Percentiles rank a stretch among this genome's conserved stretches.
Evolutionary conservation across 768 basidiomycete species (phyloP).

Genomic region (Agrocybe pediades): DNA sequence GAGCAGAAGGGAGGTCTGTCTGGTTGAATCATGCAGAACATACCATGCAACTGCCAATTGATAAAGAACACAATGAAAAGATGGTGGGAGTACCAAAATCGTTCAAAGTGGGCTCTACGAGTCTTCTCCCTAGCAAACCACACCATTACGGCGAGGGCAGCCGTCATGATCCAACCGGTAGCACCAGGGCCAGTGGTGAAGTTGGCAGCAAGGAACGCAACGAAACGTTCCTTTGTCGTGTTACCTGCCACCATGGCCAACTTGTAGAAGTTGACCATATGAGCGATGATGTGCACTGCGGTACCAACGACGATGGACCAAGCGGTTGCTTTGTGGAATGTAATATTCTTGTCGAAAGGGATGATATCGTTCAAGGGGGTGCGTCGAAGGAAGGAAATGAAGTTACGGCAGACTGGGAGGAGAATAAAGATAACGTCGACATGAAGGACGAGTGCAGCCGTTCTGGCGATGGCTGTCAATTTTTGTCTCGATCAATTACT

Average conservation of each 20-base stretch:
- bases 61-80: conserved; percentile 93
- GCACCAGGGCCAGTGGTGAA: conserved; percentile 80
- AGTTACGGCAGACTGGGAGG: conserved; percentile 93
- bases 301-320: conserved; percentile 87
- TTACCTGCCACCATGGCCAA: conserved; percentile 60
- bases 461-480: conserved; percentile 74
- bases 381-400: conserved; percentile 85
- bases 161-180: conserved; percentile 91
- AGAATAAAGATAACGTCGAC: conserved; percentile 93
- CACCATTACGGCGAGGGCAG: conserved; percentile 73
- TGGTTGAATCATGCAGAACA: conserved; percentile 97
- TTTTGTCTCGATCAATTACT: background rate
- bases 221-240: conserved; percentile 53
- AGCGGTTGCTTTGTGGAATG: conserved; percentile 87
- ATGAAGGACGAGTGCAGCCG: conserved; percentile 88
- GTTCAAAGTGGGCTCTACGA: conserved; percentile 77
- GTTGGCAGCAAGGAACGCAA: conserved; percentile 77
- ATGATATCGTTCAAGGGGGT: conserved; percentile 85
- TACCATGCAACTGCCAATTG: conserved; percentile 92
- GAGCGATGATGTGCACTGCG: conserved; percentile 76
- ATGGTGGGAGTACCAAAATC: conserved; percentile 89
- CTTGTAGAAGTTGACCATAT: conserved; percentile 83
- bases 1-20: conserved; percentile 89
- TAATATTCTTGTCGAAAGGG: conserved; percentile 92
- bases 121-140: conserved; percentile 85